phyloP scores from a whole-genome alignment of 805 yeast species.

The Hanseniaspora singularis region DNA sequence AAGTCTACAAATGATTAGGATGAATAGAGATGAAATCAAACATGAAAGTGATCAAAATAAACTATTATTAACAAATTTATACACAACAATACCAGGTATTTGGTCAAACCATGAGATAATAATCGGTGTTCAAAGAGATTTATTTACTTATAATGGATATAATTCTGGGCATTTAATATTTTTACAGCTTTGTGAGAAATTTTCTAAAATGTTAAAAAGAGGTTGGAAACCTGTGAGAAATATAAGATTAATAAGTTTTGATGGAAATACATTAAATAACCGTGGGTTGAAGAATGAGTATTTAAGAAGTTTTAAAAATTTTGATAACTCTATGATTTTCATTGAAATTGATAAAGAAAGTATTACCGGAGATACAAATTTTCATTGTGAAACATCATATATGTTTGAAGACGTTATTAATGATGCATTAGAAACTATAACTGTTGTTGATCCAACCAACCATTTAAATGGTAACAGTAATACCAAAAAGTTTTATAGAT shows the following conservation, averaged over 20 bases:
- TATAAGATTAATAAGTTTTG: conserved; percentile 65
- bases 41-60: conserved; percentile 36
- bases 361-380: conserved; percentile 36
- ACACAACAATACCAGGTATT: conserved; percentile 46
- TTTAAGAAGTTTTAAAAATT: conserved; percentile 45
- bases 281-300: conserved; percentile 63
- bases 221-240: conserved; percentile 69
- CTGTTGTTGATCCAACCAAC: too few species aligned
- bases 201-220: conserved; percentile 32
- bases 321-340: conserved; percentile 46
- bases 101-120: conserved; percentile 41
- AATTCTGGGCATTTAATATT: conserved; percentile 40
- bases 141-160: conserved; percentile 38
- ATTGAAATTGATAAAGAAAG: conserved; percentile 30
- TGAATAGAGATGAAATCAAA: neutral
- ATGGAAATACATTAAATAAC: conserved; percentile 63
- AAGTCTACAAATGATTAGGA: conserved; percentile 1
- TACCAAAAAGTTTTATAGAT: too few species aligned
- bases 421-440: conserved; percentile 37
- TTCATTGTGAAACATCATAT: conserved; percentile 45
- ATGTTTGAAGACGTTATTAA: conserved; percentile 37
- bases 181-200: conserved; percentile 42
- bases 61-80: conserved; percentile 31
- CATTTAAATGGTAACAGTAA: too few species aligned
- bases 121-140: conserved; percentile 46